Evolutionary conservation across 352 stramenopile genomes (phyloP), one percentile per base, ranked within the genome.

Genomic region (Globisporangium iwayamae): DNA sequence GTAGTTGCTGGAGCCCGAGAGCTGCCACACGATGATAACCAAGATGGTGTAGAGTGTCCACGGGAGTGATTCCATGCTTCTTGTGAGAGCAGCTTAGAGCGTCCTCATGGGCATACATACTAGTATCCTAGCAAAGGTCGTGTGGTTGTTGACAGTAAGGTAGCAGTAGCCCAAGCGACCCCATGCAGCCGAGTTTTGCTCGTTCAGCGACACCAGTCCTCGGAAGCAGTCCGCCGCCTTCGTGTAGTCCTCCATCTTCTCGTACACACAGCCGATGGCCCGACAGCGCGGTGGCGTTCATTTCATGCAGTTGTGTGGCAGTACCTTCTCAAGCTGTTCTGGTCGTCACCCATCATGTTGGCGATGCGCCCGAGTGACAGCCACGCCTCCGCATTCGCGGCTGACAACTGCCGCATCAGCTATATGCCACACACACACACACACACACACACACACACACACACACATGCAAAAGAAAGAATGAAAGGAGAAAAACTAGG

Each of bases 291-390:
- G 76, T 87, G 30, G 83, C 76, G 69, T n/a, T n/a, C n/a, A n/a
- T n/a, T 95, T 95, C 64, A 95, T 63, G 11, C 85, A 85, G 69
- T 95, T 95, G 80, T 95, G 87, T 41, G 83, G 90, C 51, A 95
- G 72, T 54, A 92, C 87, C 69, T 95, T 95, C 58, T 60, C 78
- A 95, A 88, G 36, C 84, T 94, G 75, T 95, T 94, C 60, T 93
- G 83, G 55, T 95, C 87, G 70, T 95, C 85, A 62, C 85, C 87
- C 87, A 95, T 95, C 81, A 95, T 91, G 59, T 95, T 85, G n/a
- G 87, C 83, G 62, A 95, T 93, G 63, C 86, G 84, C 39, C 84
- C 86, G 9, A 95, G 72, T 20, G 80, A 86, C 30, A 93, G 72
- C 86, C 86, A 95, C 22, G 85, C 86, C 58, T 95, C 86, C 60